Base-by-base conservation (phyloP, 208 protist genomes). In the Acanthamoeba triangularis region DNA sequence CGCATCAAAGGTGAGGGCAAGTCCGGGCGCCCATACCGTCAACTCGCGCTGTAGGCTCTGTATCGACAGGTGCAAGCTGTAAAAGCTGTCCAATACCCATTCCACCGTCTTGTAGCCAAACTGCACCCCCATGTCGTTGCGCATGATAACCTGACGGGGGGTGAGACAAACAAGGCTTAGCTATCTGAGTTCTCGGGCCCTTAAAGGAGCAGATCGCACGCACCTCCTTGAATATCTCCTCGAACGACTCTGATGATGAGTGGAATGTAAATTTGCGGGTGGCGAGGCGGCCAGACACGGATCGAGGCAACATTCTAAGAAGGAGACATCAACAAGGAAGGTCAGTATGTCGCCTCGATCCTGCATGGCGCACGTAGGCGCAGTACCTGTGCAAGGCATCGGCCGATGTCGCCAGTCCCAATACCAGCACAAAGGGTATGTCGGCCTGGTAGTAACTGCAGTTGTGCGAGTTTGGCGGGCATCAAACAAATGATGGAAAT, bases 181-280 rank as follows among this genome's bases (percentile, higher is more conserved):
- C 30, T 0, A 84, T 41, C 74, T 16, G 61, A 30, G 20, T 11
- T 30, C 61, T 69, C 20, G 25, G 3, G 61, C 25, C 7, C 61
- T 30, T 5, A 49, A 82, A 2, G 76, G n/a, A 23, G 23, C 8
- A 5, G 44, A n/a, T 10, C 1, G 35, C 23, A n/a, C n/a, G 67
- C 2, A 76, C 49, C 80, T 88, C 49, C n/a, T 37, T 56, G 80
- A 88, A 88, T 23, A 88, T 88, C 49, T 88, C 49, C 30, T 88
- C 80, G 30, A 88, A 88, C 25, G 80, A 88, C 23, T 56, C 80
- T 18, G 49, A 63, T 3, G 80, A 88, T 25, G 80, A 88, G 80
- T 88, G 80, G 20, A 88, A 88, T 4, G 80, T 88, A 30, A 88
- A 88, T 49, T 88, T 88, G 25, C 33, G 80, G 7, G 80, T 88